Conservation (phyloP, 176 grass and related monocot species). For the Oropetium thomaeum region DNA sequence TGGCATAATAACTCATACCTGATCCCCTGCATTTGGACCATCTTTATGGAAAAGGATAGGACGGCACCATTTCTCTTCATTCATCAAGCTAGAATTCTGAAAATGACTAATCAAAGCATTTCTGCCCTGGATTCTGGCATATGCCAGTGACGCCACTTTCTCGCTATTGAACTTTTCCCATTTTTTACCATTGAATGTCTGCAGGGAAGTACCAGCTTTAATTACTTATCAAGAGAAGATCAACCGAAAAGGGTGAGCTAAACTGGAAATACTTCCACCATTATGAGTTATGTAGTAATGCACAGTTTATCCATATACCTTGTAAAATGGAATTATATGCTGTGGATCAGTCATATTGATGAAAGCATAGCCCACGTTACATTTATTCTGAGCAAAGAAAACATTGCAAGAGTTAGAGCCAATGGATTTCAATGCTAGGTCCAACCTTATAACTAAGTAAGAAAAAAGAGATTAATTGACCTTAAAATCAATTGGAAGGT, state of each 20-base stretch:
- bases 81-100: constrained; percentile 98
- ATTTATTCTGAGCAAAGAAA: constrained; percentile 80
- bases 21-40: constrained; percentile 78
- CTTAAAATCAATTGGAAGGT: constrained; percentile 99
- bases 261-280: background rate
- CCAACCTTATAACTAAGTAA: background rate
- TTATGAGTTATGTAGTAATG: background rate
- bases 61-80: constrained; percentile 83
- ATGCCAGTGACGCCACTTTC: constrained; percentile 93
- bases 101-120: constrained; percentile 79
- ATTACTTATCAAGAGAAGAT: constrained; percentile 15
- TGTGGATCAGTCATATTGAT: constrained; percentile 94
- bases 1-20: constrained; percentile 37
- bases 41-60: constrained; percentile 95
- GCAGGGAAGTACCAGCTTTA: constrained; percentile 13
- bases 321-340: constrained; percentile 85
- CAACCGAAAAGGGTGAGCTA: background rate
- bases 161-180: constrained; percentile 97
- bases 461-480: constrained; percentile 25
- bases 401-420: constrained; percentile 18
- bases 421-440: background rate
- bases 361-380: constrained; percentile 97
- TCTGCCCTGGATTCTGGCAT: constrained; percentile 92
- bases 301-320: constrained; percentile 42
- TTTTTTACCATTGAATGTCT: constrained; percentile 94